phyloP scores from a whole-genome alignment of 371 early-diverging fungal genomes.

The Saksenaea vasiformis region DNA sequence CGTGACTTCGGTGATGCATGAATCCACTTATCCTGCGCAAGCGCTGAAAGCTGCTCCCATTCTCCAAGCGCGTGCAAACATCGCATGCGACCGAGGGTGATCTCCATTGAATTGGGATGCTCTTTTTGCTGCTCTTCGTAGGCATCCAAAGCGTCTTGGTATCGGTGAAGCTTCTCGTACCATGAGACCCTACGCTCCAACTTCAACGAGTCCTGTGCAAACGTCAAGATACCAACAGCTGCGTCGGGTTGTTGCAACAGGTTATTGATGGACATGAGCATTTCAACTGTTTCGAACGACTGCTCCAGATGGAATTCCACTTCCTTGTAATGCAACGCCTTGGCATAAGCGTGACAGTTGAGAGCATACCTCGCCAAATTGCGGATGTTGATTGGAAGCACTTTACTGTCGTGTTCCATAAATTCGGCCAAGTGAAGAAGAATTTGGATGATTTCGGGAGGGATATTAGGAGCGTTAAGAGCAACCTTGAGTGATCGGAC shows the following conservation, averaged over 20 bases:
- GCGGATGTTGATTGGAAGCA: slow-evolving; percentile 91
- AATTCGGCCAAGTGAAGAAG: slow-evolving; percentile 95
- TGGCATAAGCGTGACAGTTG: slow-evolving; percentile 95
- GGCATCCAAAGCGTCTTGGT: slow-evolving; percentile 93
- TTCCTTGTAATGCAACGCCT: slow-evolving; percentile 97
- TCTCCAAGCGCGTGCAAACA: slow-evolving; percentile 94
- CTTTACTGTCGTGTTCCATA: slow-evolving; percentile 98
- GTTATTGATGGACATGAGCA: slow-evolving; percentile 94
- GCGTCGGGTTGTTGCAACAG: slow-evolving; percentile 95
- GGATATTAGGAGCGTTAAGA: slow-evolving; percentile 81
- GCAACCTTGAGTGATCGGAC: slow-evolving; percentile 87
- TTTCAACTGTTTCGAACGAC: slow-evolving; percentile 85
- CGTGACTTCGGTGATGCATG: slow-evolving; percentile 54
- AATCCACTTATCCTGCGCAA: slow-evolving; percentile 88
- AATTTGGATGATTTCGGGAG: slow-evolving; percentile 91
- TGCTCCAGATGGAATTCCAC: slow-evolving; percentile 91
- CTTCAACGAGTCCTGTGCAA: slow-evolving; percentile 87
- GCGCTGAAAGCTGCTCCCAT: slow-evolving; percentile 85
- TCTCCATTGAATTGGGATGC: slow-evolving; percentile 74
- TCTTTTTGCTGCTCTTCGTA: slow-evolving; percentile 84
- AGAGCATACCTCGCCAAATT: slow-evolving; percentile 89
- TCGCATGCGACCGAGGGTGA: slow-evolving; percentile 87
- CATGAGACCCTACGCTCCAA: slow-evolving; percentile 90
- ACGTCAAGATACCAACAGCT: slow-evolving; percentile 92
- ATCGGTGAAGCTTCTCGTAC: slow-evolving; percentile 93